These are phyloP conservation scores for Aspergillus ochraceus DNA, from an alignment of 2,329 filamentous ascomycete genomes.

Conservation along the genomic window DNA sequence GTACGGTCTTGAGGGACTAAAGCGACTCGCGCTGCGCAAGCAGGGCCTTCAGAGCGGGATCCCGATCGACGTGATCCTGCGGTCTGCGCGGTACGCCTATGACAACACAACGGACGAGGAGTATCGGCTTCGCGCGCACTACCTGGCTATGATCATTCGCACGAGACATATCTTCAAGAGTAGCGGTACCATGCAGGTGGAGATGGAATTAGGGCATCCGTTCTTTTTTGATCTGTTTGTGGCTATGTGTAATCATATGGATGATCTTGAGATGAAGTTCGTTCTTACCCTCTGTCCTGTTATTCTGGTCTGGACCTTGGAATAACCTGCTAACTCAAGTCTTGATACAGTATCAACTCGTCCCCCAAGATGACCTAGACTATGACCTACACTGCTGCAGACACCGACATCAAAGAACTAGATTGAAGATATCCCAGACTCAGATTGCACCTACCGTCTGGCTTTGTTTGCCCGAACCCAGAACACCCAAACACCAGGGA, in stretches of 20 bases:
- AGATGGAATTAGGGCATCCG: conserved; percentile 94
- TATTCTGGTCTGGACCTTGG: neutral
- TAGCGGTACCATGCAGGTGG: conserved; percentile 97
- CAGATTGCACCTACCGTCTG: neutral
- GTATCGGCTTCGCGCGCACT: conserved; percentile 90
- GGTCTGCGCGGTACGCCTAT: conserved; percentile 92
- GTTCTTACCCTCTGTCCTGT: conserved; percentile 12
- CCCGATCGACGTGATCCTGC: conserved; percentile 86
- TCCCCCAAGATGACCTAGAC: conserved; percentile 1
- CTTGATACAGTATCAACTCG: neutral
- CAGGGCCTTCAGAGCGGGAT: conserved; percentile 92
- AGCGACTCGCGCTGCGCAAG: conserved; percentile 87
- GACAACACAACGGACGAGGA: conserved; percentile 92
- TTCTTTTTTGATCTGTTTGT: conserved; percentile 98
- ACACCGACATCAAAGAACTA: neutral
- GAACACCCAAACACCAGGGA: neutral
- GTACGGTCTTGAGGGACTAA: conserved; percentile 89
- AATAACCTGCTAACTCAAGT: neutral
- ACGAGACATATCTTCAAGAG: conserved; percentile 97
- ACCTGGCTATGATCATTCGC: conserved; percentile 95
- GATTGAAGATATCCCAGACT: conserved; percentile 22
- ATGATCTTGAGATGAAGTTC: conserved; percentile 83
- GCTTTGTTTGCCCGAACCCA: neutral
- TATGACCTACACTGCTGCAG: neutral
- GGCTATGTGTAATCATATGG: conserved; percentile 96